These are phyloP conservation scores for Sordariomycetes sp. DNA, from an alignment of 2,329 filamentous ascomycete genomes.

Conservation along the genomic window DNA sequence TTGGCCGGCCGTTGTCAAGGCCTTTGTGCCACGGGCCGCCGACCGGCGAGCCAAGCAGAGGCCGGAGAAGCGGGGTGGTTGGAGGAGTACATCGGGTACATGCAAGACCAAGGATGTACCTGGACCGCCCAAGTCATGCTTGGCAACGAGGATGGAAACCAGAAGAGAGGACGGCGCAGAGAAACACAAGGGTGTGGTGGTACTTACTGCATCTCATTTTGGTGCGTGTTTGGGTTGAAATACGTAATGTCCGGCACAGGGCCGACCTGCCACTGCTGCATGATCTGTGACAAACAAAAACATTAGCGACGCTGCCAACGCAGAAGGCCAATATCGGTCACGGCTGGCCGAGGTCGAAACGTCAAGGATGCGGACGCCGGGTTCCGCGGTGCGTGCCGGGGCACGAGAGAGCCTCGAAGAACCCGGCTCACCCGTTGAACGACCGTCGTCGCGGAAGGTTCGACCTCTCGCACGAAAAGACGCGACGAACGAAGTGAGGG, in stretches of 20 bases:
- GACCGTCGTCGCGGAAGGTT: neutral
- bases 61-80: slow-evolving; percentile 4
- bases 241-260: slow-evolving; percentile 50
- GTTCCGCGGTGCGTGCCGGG: neutral
- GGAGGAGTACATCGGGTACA: slow-evolving; percentile 6
- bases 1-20: neutral
- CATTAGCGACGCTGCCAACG: slow-evolving; percentile 5
- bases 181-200: slow-evolving; percentile 15
- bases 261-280: slow-evolving; percentile 53
- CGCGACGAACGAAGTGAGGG: neutral
- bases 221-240: slow-evolving; percentile 36
- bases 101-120: slow-evolving; percentile 2
- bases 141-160: slow-evolving; percentile 6
- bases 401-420: neutral
- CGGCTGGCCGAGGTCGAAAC: neutral
- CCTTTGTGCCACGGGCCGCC: neutral
- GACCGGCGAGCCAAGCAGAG: slow-evolving; percentile 3
- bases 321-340: neutral
- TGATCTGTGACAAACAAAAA: slow-evolving; percentile 28
- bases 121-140: slow-evolving; percentile 6
- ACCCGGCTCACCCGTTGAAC: neutral
- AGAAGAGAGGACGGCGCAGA: slow-evolving; percentile 7
- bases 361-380: neutral
- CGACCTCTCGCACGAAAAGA: neutral
- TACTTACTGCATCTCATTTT: slow-evolving; percentile 50